Base-by-base conservation (phyloP, 441 rosid species). In the Capsella rubella region DNA sequence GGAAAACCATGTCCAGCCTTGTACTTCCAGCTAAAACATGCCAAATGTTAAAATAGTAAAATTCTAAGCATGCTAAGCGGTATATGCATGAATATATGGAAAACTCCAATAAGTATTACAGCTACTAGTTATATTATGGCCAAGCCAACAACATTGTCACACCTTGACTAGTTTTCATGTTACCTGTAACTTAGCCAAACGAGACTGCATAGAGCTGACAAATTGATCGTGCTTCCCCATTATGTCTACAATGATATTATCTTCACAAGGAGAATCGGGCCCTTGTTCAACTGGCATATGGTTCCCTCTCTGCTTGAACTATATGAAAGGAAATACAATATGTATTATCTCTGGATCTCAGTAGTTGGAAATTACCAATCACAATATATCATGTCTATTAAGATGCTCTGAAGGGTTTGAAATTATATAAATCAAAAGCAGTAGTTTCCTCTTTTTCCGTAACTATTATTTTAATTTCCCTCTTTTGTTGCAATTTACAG, bases 131-230 rank as follows among this genome's bases (percentile, higher is more conserved):
- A 31, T 10, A 62, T 8, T 53, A 71, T 53, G 34, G 58, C 43
- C 25, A 37, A 60, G 29, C 61, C 43, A 47, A 11, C 54, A 67
- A 47, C 73, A 61, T 52, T 25, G 72, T 47, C 62, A 55, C 54
- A 58, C 57, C 65, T 58, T 55, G 60, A 78, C 42, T 34, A 57
- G 65, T 21, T 66, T 21, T 37, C 32, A 27, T 35, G 60, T 78
- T 81, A 96, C 99, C 99, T 96, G 97, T 84, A 96, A 84, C 81
- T 90, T 96, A 42, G 92, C 85, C 72, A 93, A 84, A 47, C 97
- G 98, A 75, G 98, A 89, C 67, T 89, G 95, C 96, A 96, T 88
- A 47, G 93, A 86, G 89, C 92, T 83, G 81, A 88, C 51, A 78
- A 93, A 93, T 78, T 91, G 96, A 55, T 81, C 84, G 78, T 93